Percentiles rank a stretch among this genome's conserved stretches.
Conservation (phyloP, 2,329 filamentous ascomycete species). For the Fusarium devonianum region DNA sequence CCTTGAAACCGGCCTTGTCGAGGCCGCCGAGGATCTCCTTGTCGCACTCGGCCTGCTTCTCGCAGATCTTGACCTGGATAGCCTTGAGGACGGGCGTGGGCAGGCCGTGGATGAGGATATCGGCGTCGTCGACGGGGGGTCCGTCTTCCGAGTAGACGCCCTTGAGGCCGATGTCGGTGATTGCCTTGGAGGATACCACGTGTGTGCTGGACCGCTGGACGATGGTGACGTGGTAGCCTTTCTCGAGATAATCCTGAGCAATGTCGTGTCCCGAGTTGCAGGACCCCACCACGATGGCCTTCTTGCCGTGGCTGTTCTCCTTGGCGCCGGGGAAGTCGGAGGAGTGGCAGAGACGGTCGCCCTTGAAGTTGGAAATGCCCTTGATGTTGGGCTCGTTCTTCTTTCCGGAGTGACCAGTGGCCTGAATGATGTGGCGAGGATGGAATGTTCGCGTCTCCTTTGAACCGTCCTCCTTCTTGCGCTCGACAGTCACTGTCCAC, state of each 20-base stretch:
- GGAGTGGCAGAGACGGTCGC: constrained; percentile 67
- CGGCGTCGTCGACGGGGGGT: constrained; percentile 70
- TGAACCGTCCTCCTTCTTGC: constrained; percentile 57
- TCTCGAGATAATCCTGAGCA: constrained; percentile 70
- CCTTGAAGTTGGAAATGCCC: constrained; percentile 64
- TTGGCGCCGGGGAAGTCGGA: constrained; percentile 64
- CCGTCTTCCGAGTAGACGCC: constrained; percentile 59
- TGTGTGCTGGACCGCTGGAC: constrained; percentile 72
- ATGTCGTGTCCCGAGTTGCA: constrained; percentile 76
- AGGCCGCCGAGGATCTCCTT: constrained; percentile 54
- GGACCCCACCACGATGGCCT: constrained; percentile 70
- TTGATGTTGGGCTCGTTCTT: constrained; percentile 66
- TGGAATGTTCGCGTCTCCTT: constrained; percentile 61
- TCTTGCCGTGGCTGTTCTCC: constrained; percentile 58
- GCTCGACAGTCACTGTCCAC: constrained; percentile 65
- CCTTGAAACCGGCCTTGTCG: constrained; percentile 64
- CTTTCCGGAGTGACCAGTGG: constrained; percentile 73
- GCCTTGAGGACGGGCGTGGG: constrained; percentile 68
- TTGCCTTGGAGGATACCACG: constrained; percentile 64
- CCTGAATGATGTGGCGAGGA: constrained; percentile 70
- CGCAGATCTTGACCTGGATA: constrained; percentile 56
- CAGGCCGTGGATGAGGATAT: constrained; percentile 64
- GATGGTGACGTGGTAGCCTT: constrained; percentile 72
- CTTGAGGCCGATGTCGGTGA: constrained; percentile 60
- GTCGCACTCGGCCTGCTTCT: constrained; percentile 47